These are phyloP conservation scores for Sclerotinia borealis DNA, from an alignment of 2,329 filamentous ascomycete genomes.

Conservation along the genomic window DNA sequence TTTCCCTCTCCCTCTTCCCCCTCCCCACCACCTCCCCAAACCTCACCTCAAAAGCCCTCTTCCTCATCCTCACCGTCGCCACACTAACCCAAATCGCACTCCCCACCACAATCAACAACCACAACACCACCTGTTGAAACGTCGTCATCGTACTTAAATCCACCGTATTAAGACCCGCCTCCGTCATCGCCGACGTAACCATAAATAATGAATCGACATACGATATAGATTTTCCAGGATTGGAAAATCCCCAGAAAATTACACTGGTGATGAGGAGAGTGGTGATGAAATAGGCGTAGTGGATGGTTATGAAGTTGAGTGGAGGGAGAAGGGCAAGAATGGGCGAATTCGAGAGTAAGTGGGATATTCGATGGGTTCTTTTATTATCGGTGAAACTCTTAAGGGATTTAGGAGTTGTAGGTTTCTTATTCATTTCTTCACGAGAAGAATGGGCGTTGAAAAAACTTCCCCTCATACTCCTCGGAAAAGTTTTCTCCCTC, in stretches of 20 bases:
- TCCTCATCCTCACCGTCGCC: slow-evolving; percentile 55
- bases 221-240: slow-evolving; percentile 44
- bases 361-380: background rate
- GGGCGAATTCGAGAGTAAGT: background rate
- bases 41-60: slow-evolving; percentile 54
- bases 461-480: background rate
- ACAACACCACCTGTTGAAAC: slow-evolving; percentile 62
- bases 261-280: slow-evolving; percentile 49
- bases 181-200: slow-evolving; percentile 59
- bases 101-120: slow-evolving; percentile 59
- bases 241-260: slow-evolving; percentile 55
- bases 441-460: background rate
- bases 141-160: slow-evolving; percentile 58
- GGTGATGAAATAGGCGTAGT: slow-evolving; percentile 60
- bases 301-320: slow-evolving; percentile 57
- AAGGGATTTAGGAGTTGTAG: background rate
- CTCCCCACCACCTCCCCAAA: slow-evolving; percentile 37
- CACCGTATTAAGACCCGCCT: slow-evolving; percentile 62
- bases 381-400: background rate
- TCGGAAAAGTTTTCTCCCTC: background rate
- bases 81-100: slow-evolving; percentile 62
- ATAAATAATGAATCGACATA: slow-evolving; percentile 64
- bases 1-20: background rate
- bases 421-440: background rate
- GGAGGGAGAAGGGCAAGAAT: slow-evolving; percentile 16